These are phyloP conservation scores for Sordariomycetes sp. DNA, from an alignment of 2,329 filamentous ascomycete species.

Conservation along the genomic window DNA sequence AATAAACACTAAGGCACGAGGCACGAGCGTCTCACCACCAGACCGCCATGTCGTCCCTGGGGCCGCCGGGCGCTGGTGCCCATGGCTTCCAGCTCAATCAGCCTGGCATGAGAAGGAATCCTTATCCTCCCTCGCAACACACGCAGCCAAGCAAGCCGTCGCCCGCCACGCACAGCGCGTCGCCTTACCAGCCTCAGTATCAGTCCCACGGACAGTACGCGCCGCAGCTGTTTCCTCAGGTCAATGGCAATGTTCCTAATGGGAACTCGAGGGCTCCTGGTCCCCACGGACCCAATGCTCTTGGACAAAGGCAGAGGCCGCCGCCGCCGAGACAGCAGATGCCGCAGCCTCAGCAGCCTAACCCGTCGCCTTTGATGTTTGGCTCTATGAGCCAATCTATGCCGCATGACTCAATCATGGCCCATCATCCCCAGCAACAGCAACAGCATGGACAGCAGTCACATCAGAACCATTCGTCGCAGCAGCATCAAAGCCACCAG, in stretches of 20 bases:
- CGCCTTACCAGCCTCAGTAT: slow-evolving; percentile 47
- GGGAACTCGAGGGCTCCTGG: slow-evolving; percentile 34
- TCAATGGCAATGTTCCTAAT: slow-evolving; percentile 38
- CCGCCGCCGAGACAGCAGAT: slow-evolving; percentile 36
- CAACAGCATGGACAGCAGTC: slow-evolving; percentile 12
- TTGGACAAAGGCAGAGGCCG: slow-evolving; percentile 33
- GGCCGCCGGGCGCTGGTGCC: slow-evolving; percentile 38
- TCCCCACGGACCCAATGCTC: slow-evolving; percentile 35
- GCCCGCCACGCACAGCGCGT: slow-evolving; percentile 42
- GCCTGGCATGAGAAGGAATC: slow-evolving; percentile 36
- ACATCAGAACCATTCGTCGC: slow-evolving; percentile 15
- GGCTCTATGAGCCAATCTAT: slow-evolving; percentile 29
- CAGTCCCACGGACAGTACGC: slow-evolving; percentile 43
- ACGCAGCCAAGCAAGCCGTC: slow-evolving; percentile 46
- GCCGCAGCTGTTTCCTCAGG: slow-evolving; percentile 42
- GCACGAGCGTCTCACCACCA: too few relatives aligned
- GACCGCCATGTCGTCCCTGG: slow-evolving; percentile 36
- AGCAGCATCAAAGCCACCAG: slow-evolving; percentile 17
- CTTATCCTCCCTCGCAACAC: slow-evolving; percentile 36
- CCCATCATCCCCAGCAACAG: slow-evolving; percentile 25
- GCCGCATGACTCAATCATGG: slow-evolving; percentile 31
- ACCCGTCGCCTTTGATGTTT: slow-evolving; percentile 26
- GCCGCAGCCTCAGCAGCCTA: slow-evolving; percentile 28
- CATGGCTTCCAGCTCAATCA: slow-evolving; percentile 44
- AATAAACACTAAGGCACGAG: not conserved